Conservation (phyloP, 805 yeast species). For the Nakazawaea sp. region DNA sequence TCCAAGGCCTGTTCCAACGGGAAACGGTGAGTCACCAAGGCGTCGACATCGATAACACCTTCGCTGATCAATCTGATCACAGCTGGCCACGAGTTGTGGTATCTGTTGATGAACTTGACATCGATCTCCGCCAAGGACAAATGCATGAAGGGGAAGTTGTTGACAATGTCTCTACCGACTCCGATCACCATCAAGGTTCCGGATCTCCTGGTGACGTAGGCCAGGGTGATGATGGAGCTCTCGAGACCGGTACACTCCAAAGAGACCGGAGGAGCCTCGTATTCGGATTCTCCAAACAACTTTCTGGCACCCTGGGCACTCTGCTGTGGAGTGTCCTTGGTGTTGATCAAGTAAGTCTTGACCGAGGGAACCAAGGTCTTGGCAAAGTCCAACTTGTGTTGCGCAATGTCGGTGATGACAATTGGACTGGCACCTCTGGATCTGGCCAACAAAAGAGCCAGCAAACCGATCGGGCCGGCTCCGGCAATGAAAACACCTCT, state of each 20-base stretch:
- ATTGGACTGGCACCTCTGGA: slow-evolving; percentile 50
- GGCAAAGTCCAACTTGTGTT: slow-evolving; percentile 38
- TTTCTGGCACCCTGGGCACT: slow-evolving; percentile 31
- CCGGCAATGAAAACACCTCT: slow-evolving; percentile 42
- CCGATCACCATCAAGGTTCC: slow-evolving; percentile 44
- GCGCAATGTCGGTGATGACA: slow-evolving; percentile 41
- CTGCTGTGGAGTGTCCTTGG: slow-evolving; percentile 23
- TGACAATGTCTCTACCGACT: slow-evolving; percentile 31
- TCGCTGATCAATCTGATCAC: slow-evolving; percentile 40
- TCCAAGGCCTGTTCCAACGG: slow-evolving; percentile 36
- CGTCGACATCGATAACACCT: slow-evolving; percentile 34
- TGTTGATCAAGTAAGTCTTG: slow-evolving; percentile 34
- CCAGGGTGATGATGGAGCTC: slow-evolving; percentile 37
- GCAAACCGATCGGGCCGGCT: slow-evolving; percentile 54
- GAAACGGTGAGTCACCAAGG: slow-evolving; percentile 44
- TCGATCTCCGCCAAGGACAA: slow-evolving; percentile 45
- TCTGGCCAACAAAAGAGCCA: slow-evolving; percentile 37
- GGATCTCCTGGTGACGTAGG: slow-evolving; percentile 38
- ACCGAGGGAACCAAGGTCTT: slow-evolving; percentile 37
- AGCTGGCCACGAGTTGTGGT: slow-evolving; percentile 53
- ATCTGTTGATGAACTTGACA: slow-evolving; percentile 44
- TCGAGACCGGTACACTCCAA: slow-evolving; percentile 53
- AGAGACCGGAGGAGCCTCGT: slow-evolving; percentile 33
- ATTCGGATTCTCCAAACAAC: slow-evolving; percentile 29
- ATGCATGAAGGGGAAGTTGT: slow-evolving; percentile 49